A percentile compares a stretch with the other conserved stretches of the same genome.
phyloP scores from a whole-genome alignment of 2,329 filamentous ascomycete genomes.

The Cytospora mali region DNA sequence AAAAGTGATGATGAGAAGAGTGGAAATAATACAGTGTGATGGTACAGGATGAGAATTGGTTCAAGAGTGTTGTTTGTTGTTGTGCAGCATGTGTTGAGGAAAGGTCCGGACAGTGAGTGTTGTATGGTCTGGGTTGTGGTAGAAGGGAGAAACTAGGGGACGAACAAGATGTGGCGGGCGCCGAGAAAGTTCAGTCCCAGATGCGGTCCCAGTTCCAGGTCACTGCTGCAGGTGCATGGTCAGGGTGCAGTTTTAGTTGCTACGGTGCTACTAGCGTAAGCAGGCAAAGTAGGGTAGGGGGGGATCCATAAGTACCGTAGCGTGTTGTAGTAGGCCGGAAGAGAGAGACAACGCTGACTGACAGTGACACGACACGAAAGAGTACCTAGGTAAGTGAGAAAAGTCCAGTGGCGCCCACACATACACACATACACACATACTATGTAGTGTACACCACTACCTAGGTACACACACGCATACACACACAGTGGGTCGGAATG shows the following conservation, averaged over 20 bases:
- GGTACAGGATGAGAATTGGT: slow-evolving; percentile 7
- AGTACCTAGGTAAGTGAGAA: too few species aligned
- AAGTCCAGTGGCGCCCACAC: too few species aligned
- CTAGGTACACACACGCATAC: too few species aligned
- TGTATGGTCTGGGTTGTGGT: neutral
- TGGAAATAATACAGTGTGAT: slow-evolving; percentile 6
- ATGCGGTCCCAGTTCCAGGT: neutral
- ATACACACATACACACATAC: too few species aligned
- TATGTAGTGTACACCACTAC: too few species aligned
- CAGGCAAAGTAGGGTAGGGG: neutral
- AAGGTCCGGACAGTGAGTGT: slow-evolving; percentile 2
- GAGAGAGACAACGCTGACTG: too few species aligned
- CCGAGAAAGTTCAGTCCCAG: slow-evolving; percentile 1
- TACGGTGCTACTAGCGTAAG: neutral
- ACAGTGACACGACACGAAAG: too few species aligned
- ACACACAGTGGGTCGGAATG: slow-evolving; percentile 9
- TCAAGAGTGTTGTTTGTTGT: neutral
- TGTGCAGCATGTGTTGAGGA: slow-evolving; percentile 14
- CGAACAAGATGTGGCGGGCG: neutral
- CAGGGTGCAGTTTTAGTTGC: neutral
- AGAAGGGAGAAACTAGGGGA: neutral
- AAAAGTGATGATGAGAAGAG: neutral
- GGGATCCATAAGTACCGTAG: neutral
- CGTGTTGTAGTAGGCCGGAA: too few species aligned
- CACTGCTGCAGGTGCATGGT: neutral